These are phyloP conservation scores for Cordyceps cicadae DNA, from an alignment of 2,329 filamentous ascomycete species.

Conservation along the genomic window DNA sequence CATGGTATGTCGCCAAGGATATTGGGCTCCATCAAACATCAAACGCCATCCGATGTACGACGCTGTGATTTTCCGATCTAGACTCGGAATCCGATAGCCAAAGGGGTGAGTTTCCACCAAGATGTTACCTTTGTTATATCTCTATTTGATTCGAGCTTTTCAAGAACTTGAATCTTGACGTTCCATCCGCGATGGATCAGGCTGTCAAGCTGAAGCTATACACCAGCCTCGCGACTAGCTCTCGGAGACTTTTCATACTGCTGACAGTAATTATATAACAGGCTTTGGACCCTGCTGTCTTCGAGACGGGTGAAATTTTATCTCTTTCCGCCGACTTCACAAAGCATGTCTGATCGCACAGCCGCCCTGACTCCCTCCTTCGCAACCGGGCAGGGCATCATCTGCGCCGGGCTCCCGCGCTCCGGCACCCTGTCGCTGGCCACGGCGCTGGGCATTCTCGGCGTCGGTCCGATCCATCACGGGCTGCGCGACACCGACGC, in stretches of 20 bases:
- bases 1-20: neutral
- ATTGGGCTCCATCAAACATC: neutral
- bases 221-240: neutral
- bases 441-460: neutral
- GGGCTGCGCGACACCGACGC: neutral
- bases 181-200: neutral
- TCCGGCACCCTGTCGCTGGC: constrained; percentile 2
- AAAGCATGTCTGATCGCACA: neutral
- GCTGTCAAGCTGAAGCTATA: neutral
- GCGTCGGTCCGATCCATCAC: neutral
- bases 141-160: neutral
- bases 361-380: neutral
- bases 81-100: neutral
- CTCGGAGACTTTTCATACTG: neutral
- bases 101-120: neutral
- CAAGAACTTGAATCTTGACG: neutral
- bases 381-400: constrained; percentile 1
- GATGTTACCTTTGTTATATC: neutral
- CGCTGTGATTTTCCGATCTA: neutral
- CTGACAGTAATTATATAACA: neutral
- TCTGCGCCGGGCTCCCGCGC: constrained; percentile 5
- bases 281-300: too few species aligned
- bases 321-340: neutral
- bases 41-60: neutral
- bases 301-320: too few species aligned